Evolutionary conservation across 306 rosid species (phyloP).

Genomic region (Senna siamea): DNA sequence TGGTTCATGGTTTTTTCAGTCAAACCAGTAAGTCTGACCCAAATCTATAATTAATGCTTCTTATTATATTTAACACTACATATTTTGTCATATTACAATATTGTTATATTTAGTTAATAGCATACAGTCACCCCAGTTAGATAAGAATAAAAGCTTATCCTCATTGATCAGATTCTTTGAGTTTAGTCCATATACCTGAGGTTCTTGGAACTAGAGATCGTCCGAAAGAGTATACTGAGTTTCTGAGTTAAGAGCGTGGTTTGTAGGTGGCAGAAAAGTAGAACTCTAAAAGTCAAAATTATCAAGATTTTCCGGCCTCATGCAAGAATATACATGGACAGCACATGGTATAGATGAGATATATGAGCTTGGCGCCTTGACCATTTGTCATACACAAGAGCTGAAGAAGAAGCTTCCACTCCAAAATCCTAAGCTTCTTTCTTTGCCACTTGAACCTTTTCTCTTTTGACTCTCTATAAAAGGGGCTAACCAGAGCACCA

Average conservation of each 20-base stretch:
- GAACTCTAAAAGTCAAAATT: background rate
- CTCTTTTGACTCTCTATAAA: conserved; percentile 47
- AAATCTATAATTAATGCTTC: too few relatives aligned
- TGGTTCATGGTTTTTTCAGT: too few relatives aligned
- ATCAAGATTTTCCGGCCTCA: background rate
- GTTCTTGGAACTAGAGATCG: too few relatives aligned
- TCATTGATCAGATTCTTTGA: too few relatives aligned
- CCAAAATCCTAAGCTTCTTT: conserved; percentile 16
- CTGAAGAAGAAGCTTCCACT: conserved; percentile 7
- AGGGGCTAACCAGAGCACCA: conserved; percentile 39
- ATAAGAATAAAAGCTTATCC: too few relatives aligned
- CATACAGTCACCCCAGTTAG: too few relatives aligned
- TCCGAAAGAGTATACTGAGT: conserved; percentile 3
- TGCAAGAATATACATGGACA: conserved; percentile 43
- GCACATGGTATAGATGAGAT: conserved; percentile 23
- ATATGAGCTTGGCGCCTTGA: background rate
- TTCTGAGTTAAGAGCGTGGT: background rate
- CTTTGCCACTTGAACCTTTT: conserved; percentile 24
- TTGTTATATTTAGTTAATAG: too few relatives aligned
- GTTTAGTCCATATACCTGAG: too few relatives aligned
- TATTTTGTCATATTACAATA: too few relatives aligned
- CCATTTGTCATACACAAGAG: conserved; percentile 37
- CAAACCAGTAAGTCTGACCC: too few relatives aligned
- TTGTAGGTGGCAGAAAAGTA: background rate
- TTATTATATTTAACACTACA: too few relatives aligned